These are phyloP conservation scores for Heliamphora pulchella DNA, from an alignment of 179 eudicot genomes.

Conservation along the genomic window DNA sequence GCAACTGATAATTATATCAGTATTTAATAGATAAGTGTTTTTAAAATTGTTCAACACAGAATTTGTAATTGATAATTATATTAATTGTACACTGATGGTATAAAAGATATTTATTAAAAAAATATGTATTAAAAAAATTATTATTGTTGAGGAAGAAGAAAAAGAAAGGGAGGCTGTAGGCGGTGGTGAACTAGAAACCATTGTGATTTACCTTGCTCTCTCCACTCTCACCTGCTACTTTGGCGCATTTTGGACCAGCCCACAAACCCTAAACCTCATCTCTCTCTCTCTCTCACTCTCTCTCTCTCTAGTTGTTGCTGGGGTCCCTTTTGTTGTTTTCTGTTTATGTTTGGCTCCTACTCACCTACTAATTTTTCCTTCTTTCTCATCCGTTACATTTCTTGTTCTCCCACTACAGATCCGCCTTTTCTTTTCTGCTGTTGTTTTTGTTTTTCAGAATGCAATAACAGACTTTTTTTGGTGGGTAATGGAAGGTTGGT, in stretches of 20 bases:
- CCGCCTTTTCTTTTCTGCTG: background rate
- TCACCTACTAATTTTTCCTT: slow-evolving; percentile 7
- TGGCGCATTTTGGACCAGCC: slow-evolving; percentile 23
- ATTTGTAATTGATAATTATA: too few relatives aligned
- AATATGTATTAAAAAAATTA: too few relatives aligned
- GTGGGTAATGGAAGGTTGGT: background rate
- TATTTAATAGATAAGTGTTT: too few relatives aligned
- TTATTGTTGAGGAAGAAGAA: too few relatives aligned
- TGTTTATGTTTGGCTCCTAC: slow-evolving; percentile 8
- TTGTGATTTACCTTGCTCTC: background rate
- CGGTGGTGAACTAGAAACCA: too few relatives aligned
- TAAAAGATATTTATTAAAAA: too few relatives aligned
- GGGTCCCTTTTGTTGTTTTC: slow-evolving; percentile 11
- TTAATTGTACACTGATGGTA: too few relatives aligned
- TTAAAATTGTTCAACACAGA: too few relatives aligned
- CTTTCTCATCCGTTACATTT: background rate
- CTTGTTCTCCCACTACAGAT: slow-evolving; percentile 13
- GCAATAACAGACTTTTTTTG: slow-evolving; percentile 5
- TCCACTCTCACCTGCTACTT: background rate
- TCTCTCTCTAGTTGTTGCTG: slow-evolving; percentile 18
- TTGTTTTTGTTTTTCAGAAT: slow-evolving; percentile 9
- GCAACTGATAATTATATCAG: too few relatives aligned
- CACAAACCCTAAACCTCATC: slow-evolving; percentile 11
- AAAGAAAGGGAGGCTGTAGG: too few relatives aligned
- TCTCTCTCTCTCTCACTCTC: background rate